Conservation (phyloP, 306 rosid species). For the Corylus avellana region DNA sequence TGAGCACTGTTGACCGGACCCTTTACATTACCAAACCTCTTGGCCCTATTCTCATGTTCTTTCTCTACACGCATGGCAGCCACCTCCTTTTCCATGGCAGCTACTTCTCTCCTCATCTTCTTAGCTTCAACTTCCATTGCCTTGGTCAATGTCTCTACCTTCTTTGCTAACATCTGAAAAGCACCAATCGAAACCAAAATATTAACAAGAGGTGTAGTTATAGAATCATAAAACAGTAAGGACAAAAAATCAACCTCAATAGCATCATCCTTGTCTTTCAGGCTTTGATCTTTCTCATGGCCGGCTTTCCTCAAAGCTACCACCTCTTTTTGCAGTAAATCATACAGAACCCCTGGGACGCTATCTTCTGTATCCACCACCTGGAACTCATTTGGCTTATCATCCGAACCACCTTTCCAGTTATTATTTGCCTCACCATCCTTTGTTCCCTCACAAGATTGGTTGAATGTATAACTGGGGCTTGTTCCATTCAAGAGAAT, state of each 20-base stretch:
- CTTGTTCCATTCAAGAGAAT: constrained; percentile 69
- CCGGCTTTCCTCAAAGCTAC: constrained; percentile 84
- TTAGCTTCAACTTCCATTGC: constrained; percentile 99
- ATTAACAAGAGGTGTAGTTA: constrained; percentile 15
- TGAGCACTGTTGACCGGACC: constrained; percentile 75
- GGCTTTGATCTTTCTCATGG: constrained; percentile 96
- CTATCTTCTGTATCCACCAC: constrained; percentile 61
- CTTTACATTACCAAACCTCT: constrained; percentile 70
- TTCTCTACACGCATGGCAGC: constrained; percentile 99
- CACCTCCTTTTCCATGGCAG: constrained; percentile 97
- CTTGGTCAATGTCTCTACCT: constrained; percentile 95
- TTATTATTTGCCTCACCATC: constrained; percentile 49
- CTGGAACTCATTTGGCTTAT: constrained; percentile 75
- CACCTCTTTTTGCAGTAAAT: constrained; percentile 96
- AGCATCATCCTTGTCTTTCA: constrained; percentile 96
- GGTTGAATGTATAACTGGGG: constrained; percentile 72
- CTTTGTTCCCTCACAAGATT: constrained; percentile 72
- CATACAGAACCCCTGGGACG: constrained; percentile 86
- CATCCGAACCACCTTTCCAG: constrained; percentile 80
- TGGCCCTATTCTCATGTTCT: constrained; percentile 87
- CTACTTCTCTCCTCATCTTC: constrained; percentile 99
- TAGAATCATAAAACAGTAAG: constrained; percentile 2
- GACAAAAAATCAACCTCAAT: constrained; percentile 69
- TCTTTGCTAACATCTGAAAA: constrained; percentile 89
- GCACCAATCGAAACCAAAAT: constrained; percentile 29